phyloP scores from a whole-genome alignment of 345 rosid species.

The Linum tenue region DNA sequence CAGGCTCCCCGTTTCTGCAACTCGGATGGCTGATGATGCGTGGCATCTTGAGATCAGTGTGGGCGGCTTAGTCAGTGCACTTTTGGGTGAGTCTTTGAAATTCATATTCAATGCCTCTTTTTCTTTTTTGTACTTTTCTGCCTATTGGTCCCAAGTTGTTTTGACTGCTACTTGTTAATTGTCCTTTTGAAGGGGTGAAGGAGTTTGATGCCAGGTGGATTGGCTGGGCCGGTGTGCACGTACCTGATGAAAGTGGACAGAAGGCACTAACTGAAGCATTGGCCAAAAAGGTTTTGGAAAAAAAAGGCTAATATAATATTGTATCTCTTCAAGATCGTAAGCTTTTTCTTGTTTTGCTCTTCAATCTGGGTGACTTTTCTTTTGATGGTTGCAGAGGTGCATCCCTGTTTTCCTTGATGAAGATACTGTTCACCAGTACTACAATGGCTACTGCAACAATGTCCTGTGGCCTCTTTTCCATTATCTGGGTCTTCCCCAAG shows the following conservation, averaged over 20 bases:
- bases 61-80: conserved; percentile 52
- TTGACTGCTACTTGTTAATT: not conserved
- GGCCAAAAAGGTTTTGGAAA: conserved; percentile 39
- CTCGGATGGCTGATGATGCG: conserved; percentile 32
- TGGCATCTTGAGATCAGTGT: conserved; percentile 52
- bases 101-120: conserved; percentile 1
- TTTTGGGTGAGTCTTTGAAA: conserved; percentile 31
- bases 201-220: conserved; percentile 58
- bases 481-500: conserved; percentile 54
- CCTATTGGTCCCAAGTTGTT: not conserved
- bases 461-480: conserved; percentile 56
- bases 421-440: conserved; percentile 43
- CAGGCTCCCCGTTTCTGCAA: conserved; percentile 49
- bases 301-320: no score
- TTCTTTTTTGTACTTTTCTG: not conserved
- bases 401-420: conserved; percentile 55
- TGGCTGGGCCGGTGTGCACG: conserved; percentile 65
- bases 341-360: not conserved
- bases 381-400: conserved; percentile 37
- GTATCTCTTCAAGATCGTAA: not conserved
- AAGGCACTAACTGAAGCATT: conserved; percentile 37
- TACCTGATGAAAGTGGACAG: conserved; percentile 44
- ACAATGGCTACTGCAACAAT: conserved; percentile 57
- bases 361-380: not conserved
- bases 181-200: conserved; percentile 36